Evolutionary conservation across 306 rosid genomes (phyloP), one percentile per base, ranked within the genome.

Genomic region (Gastrolobium villosum): DNA sequence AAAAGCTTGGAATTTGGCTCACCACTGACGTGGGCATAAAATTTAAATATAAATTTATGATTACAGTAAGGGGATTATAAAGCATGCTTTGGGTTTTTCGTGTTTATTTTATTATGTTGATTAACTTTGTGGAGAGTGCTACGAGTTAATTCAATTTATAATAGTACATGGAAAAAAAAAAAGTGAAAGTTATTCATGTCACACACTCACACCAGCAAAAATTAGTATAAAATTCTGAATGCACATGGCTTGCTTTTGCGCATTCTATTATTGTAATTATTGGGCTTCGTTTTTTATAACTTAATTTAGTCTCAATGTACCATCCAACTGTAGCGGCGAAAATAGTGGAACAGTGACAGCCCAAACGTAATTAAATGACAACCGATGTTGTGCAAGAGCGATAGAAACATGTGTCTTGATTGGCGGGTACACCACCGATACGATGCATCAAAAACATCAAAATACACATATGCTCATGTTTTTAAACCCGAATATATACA

Each of bases 191-290:
- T 75, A 43, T 57, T 65, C 71, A 40, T 26, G 5, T 40, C 36
- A 40, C 32, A 32, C 11, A 20, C 26, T 20, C 26, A 40, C 32
- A 32, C 11, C 26, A 13, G 45, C 14, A 54, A 55, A 40, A 6
- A 36, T 6, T 53, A 7, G 7, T 43, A 32, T 31, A 30, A 20
- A 46, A 59, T 31, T 74, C 37, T 60, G 45, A 39, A 46, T 3
- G 70, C 70, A 46, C 79, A 60, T 60, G 70, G 26, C 46, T 34
- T 59, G 78, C 70, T 41, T 55, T 6, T 20, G 54, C 10, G 28
- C 11, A 72, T 72, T 55, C 20, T 14, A 36, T 40, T 15, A 10
- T 53, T 53, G 3, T 15, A 32, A 71, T 53, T 59, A 1, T 9
- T 32, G 7, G 14, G 40, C 4, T 5, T 59, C 10, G 10, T 2